A percentile compares a stretch with the other conserved stretches of the same genome.
Evolutionary conservation across 129 eudicot genomes (phyloP).

Genomic region (Escallonia rubra): DNA sequence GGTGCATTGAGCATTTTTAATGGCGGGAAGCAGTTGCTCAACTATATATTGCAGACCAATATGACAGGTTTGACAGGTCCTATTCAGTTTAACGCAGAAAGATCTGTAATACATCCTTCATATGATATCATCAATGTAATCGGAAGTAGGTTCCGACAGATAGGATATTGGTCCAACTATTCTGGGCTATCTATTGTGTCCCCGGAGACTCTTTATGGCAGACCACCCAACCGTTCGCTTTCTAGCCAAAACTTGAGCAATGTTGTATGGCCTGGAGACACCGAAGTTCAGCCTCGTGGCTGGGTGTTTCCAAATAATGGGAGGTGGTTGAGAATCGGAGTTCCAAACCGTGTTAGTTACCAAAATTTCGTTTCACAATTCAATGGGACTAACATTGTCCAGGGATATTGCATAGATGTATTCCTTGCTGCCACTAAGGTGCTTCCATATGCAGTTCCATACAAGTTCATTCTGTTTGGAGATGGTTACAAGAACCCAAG

Average conservation of each 20-base stretch:
- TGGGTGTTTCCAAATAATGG: conserved; percentile 82
- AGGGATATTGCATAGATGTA: conserved; percentile 66
- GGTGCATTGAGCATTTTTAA: conserved; percentile 66
- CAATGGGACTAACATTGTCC: conserved; percentile 26
- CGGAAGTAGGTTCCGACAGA: conserved; percentile 33
- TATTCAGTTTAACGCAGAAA: conserved; percentile 41
- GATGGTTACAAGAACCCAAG: conserved; percentile 61
- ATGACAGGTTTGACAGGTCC: conserved; percentile 81
- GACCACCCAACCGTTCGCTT: conserved; percentile 53
- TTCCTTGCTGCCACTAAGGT: conserved; percentile 56
- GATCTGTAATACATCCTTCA: conserved; percentile 46
- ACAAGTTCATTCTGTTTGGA: conserved; percentile 52
- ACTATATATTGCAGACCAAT: conserved; percentile 39
- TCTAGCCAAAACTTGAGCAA: conserved; percentile 41
- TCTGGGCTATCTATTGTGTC: conserved; percentile 59
- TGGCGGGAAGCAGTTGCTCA: conserved; percentile 53
- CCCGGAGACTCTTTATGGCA: conserved; percentile 60
- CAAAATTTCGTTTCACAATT: conserved; percentile 38
- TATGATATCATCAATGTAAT: conserved; percentile 66
- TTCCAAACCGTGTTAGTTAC: conserved; percentile 62
- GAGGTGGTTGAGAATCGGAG: conserved; percentile 55
- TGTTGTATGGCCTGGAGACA: conserved; percentile 83
- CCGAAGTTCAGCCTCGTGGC: conserved; percentile 63
- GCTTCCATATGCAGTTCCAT: conserved; percentile 59
- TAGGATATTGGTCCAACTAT: conserved; percentile 90